Evolutionary conservation across 192 early-diverging fungal species (phyloP), one percentile per base, ranked within the genome.

Genomic region (Phycomyces blakesleeanus): DNA sequence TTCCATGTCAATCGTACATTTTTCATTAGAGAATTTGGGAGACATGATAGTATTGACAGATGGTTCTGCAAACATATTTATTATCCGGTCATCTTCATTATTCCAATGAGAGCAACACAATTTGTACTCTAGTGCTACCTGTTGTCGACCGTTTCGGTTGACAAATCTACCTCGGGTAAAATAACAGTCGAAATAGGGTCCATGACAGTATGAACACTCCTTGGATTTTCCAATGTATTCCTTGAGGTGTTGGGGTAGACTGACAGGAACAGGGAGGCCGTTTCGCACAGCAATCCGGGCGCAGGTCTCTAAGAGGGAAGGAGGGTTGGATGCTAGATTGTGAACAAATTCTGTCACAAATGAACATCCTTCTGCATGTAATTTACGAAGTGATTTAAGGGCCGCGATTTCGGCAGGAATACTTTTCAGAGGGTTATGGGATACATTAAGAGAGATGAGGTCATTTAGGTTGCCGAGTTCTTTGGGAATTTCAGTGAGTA

Each of bases 31-130:
- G 20, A 14, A 41, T 14, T 21, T 37, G 29, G 0, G 16, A 7
- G 7, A 2, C 18, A 14, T 47, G 12, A 41, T 10, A 10, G 44
- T 47, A 3, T n/a, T n/a, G 44, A n/a, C n/a, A n/a, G 51, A 21
- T 39, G 51, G 50, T 25, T 52, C 39, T 25, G 61, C 51, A 55
- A 92, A 92, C 57, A 92, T 55, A 25, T 76, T 50, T 38, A 75
- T 71, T 26, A 87, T 69, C 14, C 91, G 73, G 57, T 91, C 89
- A 29, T 74, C 53, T 25, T 91, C 88, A 5, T 75, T 79, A 27
- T 82, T 81, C 88, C 90, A 93, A 76, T 93, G 91, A 5, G 85
- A 75, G 25, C 74, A 64, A 63, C 91, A 93, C n/a, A 93, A 72
- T 8, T 75, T 67, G 66, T 90, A 89, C 68, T 91, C 88, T 15